Conservation (phyloP, 2,329 filamentous ascomycete genomes). For the Dothiorella sarmentorum region DNA sequence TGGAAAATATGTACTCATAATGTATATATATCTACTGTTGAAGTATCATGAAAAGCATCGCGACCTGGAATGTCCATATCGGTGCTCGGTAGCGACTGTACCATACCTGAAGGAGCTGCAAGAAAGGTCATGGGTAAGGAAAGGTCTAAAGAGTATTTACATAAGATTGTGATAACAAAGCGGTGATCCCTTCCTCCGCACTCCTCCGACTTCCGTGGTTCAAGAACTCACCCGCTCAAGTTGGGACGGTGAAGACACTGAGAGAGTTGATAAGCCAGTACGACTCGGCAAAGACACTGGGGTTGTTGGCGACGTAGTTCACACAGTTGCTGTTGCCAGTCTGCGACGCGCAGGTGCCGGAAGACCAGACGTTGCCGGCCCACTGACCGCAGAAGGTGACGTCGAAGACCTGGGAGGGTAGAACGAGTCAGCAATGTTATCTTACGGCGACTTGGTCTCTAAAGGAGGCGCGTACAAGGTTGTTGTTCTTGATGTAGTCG, state of each 20-base stretch:
- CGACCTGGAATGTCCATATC: too few relatives aligned
- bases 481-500: conserved; percentile 35
- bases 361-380: conserved; percentile 48
- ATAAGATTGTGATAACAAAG: not conserved
- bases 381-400: conserved; percentile 56
- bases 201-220: not conserved
- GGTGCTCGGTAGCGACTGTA: too few relatives aligned
- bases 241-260: conserved; percentile 32
- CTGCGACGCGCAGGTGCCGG: conserved; percentile 27
- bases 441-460: too few relatives aligned
- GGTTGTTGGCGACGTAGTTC: conserved; percentile 38
- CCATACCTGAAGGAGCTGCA: too few relatives aligned
- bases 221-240: not conserved
- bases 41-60: too few relatives aligned
- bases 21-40: too few relatives aligned
- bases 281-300: conserved; percentile 34
- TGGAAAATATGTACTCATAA: too few relatives aligned
- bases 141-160: not conserved
- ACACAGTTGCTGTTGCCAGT: conserved; percentile 32
- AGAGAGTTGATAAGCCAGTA: conserved; percentile 41
- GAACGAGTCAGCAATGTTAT: not conserved
- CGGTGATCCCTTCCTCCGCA: not conserved
- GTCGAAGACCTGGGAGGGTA: conserved; percentile 41
- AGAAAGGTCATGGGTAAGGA: not conserved
- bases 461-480: conserved; percentile 30